phyloP scores from a whole-genome alignment of 441 rosid species.

The Brassica hybrid region DNA sequence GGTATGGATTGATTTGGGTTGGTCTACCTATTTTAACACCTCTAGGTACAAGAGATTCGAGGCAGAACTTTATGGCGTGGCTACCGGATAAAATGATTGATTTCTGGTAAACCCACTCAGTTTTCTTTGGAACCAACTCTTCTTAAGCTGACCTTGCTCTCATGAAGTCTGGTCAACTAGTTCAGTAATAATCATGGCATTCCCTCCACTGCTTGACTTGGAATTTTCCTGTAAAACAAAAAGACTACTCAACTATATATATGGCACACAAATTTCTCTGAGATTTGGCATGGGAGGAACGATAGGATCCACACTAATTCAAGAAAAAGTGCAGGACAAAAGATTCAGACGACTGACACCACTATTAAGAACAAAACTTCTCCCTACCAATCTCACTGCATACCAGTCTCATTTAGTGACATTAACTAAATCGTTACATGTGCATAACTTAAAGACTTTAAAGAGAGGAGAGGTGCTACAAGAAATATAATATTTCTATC shows the following conservation, averaged over 20 bases:
- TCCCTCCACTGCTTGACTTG: not conserved
- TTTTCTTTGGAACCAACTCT: constrained; percentile 1
- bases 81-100: not conserved
- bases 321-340: not conserved
- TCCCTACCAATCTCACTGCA: not conserved
- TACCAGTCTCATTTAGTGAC: not conserved
- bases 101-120: not conserved
- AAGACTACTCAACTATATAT: not conserved
- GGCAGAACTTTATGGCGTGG: not conserved
- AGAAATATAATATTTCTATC: not conserved
- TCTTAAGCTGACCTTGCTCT: not conserved
- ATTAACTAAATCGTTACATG: not conserved
- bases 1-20: too few relatives aligned
- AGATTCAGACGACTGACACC: not conserved
- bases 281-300: constrained; percentile 6
- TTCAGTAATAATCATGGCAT: constrained; percentile 1
- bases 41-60: not conserved
- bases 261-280: not conserved
- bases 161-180: constrained; percentile 6
- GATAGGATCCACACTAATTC: constrained; percentile 1
- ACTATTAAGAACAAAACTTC: constrained; percentile 4
- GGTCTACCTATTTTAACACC: too few relatives aligned
- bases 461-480: not conserved
- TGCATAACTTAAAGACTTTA: not conserved
- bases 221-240: not conserved